Evolutionary conservation across 805 yeast species (phyloP).

Genomic region (Yarrowia sp.): DNA sequence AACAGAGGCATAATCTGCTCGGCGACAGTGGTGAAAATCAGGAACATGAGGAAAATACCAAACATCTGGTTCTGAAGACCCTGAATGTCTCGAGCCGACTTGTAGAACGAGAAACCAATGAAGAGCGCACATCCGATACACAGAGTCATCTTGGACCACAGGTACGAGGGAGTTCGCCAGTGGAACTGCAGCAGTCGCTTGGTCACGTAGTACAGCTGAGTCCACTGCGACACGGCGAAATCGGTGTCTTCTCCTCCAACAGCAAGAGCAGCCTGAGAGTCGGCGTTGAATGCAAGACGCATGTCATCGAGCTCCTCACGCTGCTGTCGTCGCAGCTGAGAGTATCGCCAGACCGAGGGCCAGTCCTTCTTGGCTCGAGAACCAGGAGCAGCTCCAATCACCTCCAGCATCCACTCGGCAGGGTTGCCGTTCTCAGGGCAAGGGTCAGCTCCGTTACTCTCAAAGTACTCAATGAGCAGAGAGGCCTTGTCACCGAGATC

Average conservation of each 20-base stretch:
- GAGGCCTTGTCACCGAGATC: slow-evolving; percentile 67
- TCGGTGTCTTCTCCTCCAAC: slow-evolving; percentile 52
- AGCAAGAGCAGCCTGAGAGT: slow-evolving; percentile 48
- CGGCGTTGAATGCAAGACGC: slow-evolving; percentile 63
- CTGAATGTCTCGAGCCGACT: slow-evolving; percentile 66
- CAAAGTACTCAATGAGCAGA: slow-evolving; percentile 69
- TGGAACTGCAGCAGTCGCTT: slow-evolving; percentile 64
- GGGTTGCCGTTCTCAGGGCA: slow-evolving; percentile 79
- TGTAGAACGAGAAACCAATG: slow-evolving; percentile 74
- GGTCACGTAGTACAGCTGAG: slow-evolving; percentile 57
- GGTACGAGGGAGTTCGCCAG: slow-evolving; percentile 69
- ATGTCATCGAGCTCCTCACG: slow-evolving; percentile 62
- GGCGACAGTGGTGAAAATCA: slow-evolving; percentile 61
- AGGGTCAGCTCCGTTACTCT: slow-evolving; percentile 65
- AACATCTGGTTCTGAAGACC: slow-evolving; percentile 86
- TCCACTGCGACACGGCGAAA: slow-evolving; percentile 53
- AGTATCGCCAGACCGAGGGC: slow-evolving; percentile 77
- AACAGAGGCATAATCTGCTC: slow-evolving; percentile 71
- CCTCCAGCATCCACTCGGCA: slow-evolving; percentile 90
- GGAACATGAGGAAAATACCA: slow-evolving; percentile 71
- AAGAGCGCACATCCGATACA: slow-evolving; percentile 62
- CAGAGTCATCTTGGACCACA: slow-evolving; percentile 64
- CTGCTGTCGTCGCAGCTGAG: slow-evolving; percentile 66
- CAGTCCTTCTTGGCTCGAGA: slow-evolving; percentile 48
- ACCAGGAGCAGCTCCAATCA: slow-evolving; percentile 54